phyloP scores from a whole-genome alignment of 352 stramenopile genomes.

The Phytophthora cactorum region DNA sequence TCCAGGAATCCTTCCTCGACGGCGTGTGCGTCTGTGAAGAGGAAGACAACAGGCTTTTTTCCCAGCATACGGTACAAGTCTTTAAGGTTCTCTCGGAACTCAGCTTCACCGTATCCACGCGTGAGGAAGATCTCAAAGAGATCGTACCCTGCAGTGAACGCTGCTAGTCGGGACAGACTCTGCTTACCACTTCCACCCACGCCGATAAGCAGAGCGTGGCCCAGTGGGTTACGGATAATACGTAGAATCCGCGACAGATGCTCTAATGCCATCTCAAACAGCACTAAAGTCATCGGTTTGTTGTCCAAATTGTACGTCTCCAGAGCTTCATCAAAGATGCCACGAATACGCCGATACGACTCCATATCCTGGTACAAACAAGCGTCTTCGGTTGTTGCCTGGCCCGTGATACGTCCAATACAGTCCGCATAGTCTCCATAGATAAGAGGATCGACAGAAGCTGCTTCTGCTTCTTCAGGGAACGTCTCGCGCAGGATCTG shows the following conservation, averaged over 20 bases:
- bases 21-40: conserved; percentile 96
- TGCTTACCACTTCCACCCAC: conserved; percentile 96
- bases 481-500: conserved; percentile 82
- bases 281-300: conserved; percentile 94
- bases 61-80: conserved; percentile 92
- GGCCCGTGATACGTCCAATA: conserved; percentile 70
- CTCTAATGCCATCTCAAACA: conserved; percentile 97
- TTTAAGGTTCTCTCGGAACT: conserved; percentile 96
- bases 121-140: conserved; percentile 96
- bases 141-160: conserved; percentile 94
- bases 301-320: conserved; percentile 96
- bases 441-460: conserved; percentile 83
- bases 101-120: conserved; percentile 92
- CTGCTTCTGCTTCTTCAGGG: conserved; percentile 62
- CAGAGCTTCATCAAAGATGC: conserved; percentile 94
- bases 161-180: conserved; percentile 90
- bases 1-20: conserved; percentile 97
- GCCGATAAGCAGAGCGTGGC: conserved; percentile 94
- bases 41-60: conserved; percentile 91
- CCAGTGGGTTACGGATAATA: conserved; percentile 92
- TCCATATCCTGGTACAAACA: conserved; percentile 95
- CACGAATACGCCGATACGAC: conserved; percentile 88
- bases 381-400: conserved; percentile 72
- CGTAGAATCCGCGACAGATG: conserved; percentile 93
- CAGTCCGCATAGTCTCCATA: conserved; percentile 95